Conservation (phyloP, 805 yeast species). For the Saturnispora halmiae region DNA sequence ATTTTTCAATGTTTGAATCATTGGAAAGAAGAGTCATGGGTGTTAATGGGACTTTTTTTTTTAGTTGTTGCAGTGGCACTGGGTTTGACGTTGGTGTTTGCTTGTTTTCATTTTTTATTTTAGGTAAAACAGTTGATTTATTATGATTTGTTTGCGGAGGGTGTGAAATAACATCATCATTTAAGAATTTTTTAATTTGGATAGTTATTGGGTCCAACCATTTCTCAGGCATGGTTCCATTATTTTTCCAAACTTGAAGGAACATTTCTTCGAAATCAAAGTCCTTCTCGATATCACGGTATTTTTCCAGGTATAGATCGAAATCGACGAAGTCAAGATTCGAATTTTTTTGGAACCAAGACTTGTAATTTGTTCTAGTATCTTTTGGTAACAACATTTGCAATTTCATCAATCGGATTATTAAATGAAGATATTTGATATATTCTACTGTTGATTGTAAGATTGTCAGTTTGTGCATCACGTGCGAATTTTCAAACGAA, state of each 20-base stretch:
- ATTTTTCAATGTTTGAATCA: neutral
- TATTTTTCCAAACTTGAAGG: conserved; percentile 23
- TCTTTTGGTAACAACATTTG: conserved; percentile 28
- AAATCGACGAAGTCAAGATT: conserved; percentile 39
- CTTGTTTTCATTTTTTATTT: neutral
- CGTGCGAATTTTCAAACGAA: conserved; percentile 25
- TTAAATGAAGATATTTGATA: conserved; percentile 57
- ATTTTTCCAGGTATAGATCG: conserved; percentile 50
- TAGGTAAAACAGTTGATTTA: too few species aligned
- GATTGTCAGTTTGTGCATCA: conserved; percentile 71
- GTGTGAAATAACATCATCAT: neutral
- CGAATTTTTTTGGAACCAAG: conserved; percentile 31
- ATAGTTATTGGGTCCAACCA: conserved; percentile 24
- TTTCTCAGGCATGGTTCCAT: conserved; percentile 19
- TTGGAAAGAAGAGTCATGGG: too few species aligned
- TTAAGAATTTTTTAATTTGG: conserved; percentile 14
- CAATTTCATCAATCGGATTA: conserved; percentile 43
- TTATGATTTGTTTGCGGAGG: neutral
- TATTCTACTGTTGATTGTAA: conserved; percentile 79
- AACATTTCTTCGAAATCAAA: conserved; percentile 39
- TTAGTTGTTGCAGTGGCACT: neutral
- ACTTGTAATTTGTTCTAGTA: conserved; percentile 18
- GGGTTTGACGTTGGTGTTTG: neutral
- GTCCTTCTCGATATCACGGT: conserved; percentile 50
- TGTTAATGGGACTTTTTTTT: too few species aligned